phyloP scores from a whole-genome alignment of 495 filamentous ascomycete genomes.

The Lophiostoma macrostomum region DNA sequence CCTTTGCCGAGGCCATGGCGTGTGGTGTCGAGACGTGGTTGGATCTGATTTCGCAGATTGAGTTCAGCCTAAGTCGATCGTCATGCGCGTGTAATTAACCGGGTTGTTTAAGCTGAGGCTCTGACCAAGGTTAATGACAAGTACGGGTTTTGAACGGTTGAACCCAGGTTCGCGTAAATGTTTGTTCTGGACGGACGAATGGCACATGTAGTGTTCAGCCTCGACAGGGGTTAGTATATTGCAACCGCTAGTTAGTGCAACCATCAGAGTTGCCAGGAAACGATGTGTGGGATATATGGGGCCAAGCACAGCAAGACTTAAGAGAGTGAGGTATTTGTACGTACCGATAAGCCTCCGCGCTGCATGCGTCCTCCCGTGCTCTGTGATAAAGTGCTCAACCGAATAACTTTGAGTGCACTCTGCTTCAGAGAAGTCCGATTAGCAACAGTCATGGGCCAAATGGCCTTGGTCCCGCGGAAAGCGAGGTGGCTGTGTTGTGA shows the following conservation, averaged over 20 bases:
- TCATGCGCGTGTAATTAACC: slow-evolving; percentile 21
- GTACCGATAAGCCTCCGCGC: slow-evolving; percentile 25
- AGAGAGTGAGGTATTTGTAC: slow-evolving; percentile 27
- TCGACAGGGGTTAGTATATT: slow-evolving; percentile 11
- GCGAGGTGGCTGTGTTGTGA: no score
- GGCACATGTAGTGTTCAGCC: background rate
- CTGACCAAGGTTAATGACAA: background rate
- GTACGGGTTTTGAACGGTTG: background rate
- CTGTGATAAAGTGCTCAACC: slow-evolving; percentile 9
- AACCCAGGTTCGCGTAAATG: slow-evolving; percentile 22
- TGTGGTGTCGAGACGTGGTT: slow-evolving; percentile 1
- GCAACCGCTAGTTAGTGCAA: slow-evolving; percentile 22
- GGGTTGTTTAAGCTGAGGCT: slow-evolving; percentile 8
- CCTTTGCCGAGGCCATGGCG: background rate
- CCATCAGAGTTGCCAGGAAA: slow-evolving; percentile 8
- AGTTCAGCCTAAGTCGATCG: slow-evolving; percentile 23
- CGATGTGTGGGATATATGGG: slow-evolving; percentile 17
- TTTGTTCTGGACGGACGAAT: slow-evolving; percentile 11
- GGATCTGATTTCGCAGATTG: background rate
- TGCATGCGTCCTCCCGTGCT: slow-evolving; percentile 8
- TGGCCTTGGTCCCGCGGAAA: no score
- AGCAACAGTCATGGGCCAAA: slow-evolving; percentile 7
- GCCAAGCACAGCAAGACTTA: slow-evolving; percentile 1
- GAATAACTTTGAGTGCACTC: slow-evolving; percentile 3
- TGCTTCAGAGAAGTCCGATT: slow-evolving; percentile 2